A percentile compares a stretch with the other conserved stretches of the same genome.
phyloP scores from a whole-genome alignment of 116 monocot species.

The Phalaenopsis hybrid region DNA sequence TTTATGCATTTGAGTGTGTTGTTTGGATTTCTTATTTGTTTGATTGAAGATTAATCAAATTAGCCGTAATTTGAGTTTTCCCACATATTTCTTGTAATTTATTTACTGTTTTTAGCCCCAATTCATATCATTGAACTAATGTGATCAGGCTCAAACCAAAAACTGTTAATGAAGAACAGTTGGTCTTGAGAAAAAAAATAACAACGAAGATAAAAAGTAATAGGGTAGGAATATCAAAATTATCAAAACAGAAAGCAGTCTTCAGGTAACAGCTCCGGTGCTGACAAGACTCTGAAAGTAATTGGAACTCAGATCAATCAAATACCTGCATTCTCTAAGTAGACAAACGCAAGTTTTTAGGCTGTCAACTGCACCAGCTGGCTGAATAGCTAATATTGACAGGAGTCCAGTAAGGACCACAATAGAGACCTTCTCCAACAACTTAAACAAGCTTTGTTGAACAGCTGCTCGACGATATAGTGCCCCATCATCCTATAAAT shows the following conservation, averaged over 20 bases:
- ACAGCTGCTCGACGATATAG: background rate
- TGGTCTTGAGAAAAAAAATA: background rate
- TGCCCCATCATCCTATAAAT: slow-evolving; percentile 16
- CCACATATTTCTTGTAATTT: too few species aligned
- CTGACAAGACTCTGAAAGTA: too few species aligned
- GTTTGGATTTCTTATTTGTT: too few species aligned
- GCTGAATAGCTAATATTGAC: slow-evolving; percentile 40
- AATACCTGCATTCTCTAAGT: slow-evolving; percentile 88
- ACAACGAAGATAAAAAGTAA: background rate
- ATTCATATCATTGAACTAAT: background rate
- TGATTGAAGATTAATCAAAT: too few species aligned
- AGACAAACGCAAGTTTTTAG: slow-evolving; percentile 86
- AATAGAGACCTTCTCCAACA: slow-evolving; percentile 24
- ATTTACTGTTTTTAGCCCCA: too few species aligned
- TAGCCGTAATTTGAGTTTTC: too few species aligned
- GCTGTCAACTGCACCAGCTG: slow-evolving; percentile 68
- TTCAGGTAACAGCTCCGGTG: background rate
- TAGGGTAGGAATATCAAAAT: background rate
- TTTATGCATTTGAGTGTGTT: too few species aligned
- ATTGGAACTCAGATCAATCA: background rate
- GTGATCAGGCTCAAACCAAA: background rate
- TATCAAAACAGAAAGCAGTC: background rate
- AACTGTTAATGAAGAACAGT: background rate
- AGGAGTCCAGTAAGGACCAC: slow-evolving; percentile 43
- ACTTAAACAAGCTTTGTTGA: slow-evolving; percentile 10